Percentiles rank a stretch among this genome's conserved stretches.
Conservation (phyloP, 176 grass and related monocot species). For the Saccharum spontaneum region DNA sequence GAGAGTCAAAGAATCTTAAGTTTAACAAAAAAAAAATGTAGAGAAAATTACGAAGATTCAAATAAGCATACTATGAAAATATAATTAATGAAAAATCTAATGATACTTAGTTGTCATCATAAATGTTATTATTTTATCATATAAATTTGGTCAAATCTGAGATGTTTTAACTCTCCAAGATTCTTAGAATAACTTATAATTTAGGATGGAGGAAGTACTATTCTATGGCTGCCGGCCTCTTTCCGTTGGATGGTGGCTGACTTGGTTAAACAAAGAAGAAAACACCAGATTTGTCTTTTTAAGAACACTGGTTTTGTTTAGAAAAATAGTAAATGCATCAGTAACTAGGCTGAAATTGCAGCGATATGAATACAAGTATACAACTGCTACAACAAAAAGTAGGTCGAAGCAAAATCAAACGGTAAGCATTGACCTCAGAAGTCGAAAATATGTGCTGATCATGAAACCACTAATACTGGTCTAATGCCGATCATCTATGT, state of each 20-base stretch:
- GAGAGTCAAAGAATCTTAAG: no score
- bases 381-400: background rate
- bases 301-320: background rate
- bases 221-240: no score
- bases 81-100: no score
- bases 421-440: background rate
- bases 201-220: no score
- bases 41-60: no score
- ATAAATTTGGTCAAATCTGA: no score
- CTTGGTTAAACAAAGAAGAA: background rate
- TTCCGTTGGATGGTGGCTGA: background rate
- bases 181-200: no score
- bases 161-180: no score
- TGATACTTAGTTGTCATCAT: no score
- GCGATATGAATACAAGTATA: background rate
- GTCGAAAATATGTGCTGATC: background rate
- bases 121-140: no score
- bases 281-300: background rate
- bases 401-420: background rate
- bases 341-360: background rate
- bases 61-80: no score
- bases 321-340: background rate
- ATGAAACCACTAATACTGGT: background rate
- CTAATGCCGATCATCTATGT: background rate
- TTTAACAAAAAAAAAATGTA: background rate